phyloP scores from a whole-genome alignment of 106 monocot species.

The Platanthera zijinensis region DNA sequence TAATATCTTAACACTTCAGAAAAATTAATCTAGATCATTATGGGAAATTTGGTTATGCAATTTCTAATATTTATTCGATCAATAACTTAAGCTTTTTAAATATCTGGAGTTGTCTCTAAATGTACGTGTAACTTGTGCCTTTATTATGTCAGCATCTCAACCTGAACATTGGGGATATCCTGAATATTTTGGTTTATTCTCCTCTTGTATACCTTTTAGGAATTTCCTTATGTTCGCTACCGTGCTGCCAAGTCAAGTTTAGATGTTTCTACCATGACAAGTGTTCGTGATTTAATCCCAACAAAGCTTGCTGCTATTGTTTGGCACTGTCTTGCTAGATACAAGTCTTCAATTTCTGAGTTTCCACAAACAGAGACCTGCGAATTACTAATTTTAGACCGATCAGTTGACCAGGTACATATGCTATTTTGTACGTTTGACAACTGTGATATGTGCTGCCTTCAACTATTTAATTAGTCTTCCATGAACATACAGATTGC shows the following conservation, averaged over 20 bases:
- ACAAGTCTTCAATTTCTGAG: conserved; percentile 60
- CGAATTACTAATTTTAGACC: conserved; percentile 87
- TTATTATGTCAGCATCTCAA: neutral
- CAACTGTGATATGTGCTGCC: conserved; percentile 1
- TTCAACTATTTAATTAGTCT: neutral
- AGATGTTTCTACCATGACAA: conserved; percentile 74
- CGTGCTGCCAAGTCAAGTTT: conserved; percentile 81
- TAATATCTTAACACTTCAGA: neutral
- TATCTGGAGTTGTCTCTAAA: neutral
- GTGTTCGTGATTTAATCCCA: conserved; percentile 78
- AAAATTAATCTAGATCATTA: neutral
- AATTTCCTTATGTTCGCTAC: conserved; percentile 94
- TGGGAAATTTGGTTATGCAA: no score
- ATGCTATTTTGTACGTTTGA: neutral
- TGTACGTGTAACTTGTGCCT: neutral
- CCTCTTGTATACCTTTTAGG: conserved; percentile 29
- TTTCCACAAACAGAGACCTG: conserved; percentile 91
- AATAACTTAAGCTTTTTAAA: neutral
- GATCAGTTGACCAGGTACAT: conserved; percentile 85
- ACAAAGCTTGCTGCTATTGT: conserved; percentile 92
- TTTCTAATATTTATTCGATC: neutral
- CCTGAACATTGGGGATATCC: neutral
- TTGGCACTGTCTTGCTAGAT: conserved; percentile 74
- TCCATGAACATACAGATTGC: conserved; percentile 52
- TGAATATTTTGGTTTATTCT: neutral